These are phyloP conservation scores for Aspergillus avenaceus DNA, from an alignment of 495 filamentous ascomycete genomes.

Conservation along the genomic window DNA sequence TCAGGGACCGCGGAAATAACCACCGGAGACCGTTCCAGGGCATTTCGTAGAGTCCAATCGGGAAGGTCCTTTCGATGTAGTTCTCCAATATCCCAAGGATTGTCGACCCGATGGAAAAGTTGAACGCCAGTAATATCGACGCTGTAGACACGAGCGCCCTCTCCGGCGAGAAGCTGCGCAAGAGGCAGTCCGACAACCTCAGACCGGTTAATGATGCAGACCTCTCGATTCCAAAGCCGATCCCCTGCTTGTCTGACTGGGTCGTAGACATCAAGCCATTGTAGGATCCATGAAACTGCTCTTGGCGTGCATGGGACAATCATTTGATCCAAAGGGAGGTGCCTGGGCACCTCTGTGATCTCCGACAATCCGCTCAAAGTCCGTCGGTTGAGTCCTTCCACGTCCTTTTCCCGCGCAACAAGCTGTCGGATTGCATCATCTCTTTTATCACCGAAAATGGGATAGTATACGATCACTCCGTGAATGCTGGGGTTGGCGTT, in stretches of 20 bases:
- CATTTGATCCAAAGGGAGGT: background rate
- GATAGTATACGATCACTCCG: background rate
- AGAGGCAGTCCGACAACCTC: background rate
- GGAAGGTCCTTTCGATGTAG: background rate
- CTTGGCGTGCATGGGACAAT: background rate
- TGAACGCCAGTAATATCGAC: background rate
- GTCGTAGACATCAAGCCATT: background rate
- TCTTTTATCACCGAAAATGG: background rate
- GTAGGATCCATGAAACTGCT: background rate
- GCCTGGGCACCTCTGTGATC: background rate
- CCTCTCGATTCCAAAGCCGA: background rate
- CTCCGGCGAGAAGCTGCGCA: background rate
- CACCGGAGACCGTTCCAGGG: background rate
- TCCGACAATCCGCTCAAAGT: background rate
- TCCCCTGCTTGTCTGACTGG: background rate
- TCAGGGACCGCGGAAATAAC: background rate
- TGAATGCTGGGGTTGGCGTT: background rate
- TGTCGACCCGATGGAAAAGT: background rate
- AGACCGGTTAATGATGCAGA: background rate
- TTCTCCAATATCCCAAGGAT: background rate
- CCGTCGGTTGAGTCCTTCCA: background rate
- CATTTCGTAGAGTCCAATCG: background rate
- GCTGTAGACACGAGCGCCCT: background rate
- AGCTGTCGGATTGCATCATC: background rate
- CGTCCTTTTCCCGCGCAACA: background rate